phyloP scores from a whole-genome alignment of 192 early-diverging fungal species.

The Coemansia sp. region DNA sequence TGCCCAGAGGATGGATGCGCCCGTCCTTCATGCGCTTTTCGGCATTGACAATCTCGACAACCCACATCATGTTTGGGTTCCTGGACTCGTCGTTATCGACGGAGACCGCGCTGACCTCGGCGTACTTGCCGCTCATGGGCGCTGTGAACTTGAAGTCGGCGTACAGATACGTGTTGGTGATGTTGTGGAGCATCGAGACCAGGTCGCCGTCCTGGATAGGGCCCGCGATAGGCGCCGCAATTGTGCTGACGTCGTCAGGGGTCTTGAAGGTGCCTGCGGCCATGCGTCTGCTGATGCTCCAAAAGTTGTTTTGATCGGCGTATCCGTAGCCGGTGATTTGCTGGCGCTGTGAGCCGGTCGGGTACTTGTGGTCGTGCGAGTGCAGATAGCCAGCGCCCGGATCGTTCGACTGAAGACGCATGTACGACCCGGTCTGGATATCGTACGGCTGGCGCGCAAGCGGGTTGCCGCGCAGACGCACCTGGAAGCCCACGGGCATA shows the following conservation, averaged over 20 bases:
- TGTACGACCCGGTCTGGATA: slow-evolving; percentile 34
- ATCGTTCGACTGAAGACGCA: slow-evolving; percentile 38
- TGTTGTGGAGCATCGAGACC: slow-evolving; percentile 68
- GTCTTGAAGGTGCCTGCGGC: slow-evolving; percentile 30
- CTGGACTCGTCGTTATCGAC: slow-evolving; percentile 7
- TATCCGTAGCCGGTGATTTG: slow-evolving; percentile 82
- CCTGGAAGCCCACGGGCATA: slow-evolving; percentile 54
- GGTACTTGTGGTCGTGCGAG: slow-evolving; percentile 66
- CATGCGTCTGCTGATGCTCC: slow-evolving; percentile 50
- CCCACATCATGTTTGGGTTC: slow-evolving; percentile 79
- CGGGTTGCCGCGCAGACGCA: slow-evolving; percentile 37
- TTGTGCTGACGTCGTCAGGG: not conserved
- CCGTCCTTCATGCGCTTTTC: slow-evolving; percentile 56
- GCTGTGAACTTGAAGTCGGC: slow-evolving; percentile 59
- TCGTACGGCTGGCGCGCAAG: slow-evolving; percentile 47
- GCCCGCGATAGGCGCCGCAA: slow-evolving; percentile 39
- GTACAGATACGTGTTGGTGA: slow-evolving; percentile 63
- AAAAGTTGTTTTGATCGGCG: slow-evolving; percentile 86
- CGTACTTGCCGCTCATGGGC: slow-evolving; percentile 64
- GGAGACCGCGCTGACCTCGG: slow-evolving; percentile 60
- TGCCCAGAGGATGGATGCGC: slow-evolving; percentile 58
- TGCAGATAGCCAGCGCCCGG: slow-evolving; percentile 51
- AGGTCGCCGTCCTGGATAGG: slow-evolving; percentile 70
- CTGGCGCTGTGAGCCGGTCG: slow-evolving; percentile 69
- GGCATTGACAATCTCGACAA: slow-evolving; percentile 71